Conservation (phyloP, 75 land plant species). For the Adiantum capillusveneris region DNA sequence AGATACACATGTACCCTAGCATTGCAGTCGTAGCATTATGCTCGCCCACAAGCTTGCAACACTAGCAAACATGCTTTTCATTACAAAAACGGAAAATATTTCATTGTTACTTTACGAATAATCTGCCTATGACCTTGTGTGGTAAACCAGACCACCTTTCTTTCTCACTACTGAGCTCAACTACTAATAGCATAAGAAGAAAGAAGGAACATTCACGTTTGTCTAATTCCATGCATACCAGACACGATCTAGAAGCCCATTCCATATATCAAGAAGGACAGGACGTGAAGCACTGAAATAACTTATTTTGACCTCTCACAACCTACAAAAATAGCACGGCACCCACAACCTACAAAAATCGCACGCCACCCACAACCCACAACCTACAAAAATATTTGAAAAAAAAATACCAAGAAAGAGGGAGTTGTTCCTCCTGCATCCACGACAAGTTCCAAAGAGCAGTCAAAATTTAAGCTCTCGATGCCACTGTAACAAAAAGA, state of each 20-base stretch:
- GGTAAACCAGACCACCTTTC: no score
- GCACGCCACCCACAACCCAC: no score
- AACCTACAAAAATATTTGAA: no score
- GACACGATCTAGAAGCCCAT: background rate
- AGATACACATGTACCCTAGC: no score
- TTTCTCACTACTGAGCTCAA: no score
- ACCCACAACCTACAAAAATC: no score
- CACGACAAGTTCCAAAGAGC: slow-evolving; percentile 4
- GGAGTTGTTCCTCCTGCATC: slow-evolving; percentile 12
- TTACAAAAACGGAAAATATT: background rate
- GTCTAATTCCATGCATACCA: background rate
- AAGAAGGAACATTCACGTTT: background rate
- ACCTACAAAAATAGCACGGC: no score
- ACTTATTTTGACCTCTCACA: no score
- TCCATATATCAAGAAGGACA: slow-evolving; percentile 35
- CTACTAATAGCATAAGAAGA: no score
- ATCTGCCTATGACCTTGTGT: background rate
- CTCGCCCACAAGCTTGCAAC: background rate
- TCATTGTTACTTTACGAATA: background rate
- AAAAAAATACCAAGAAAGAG: slow-evolving; percentile 22
- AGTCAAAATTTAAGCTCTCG: slow-evolving; percentile 42
- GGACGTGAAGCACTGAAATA: no score
- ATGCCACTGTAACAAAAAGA: slow-evolving; percentile 39
- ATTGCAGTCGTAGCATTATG: background rate
- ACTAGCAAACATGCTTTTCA: background rate